phyloP scores from a whole-genome alignment of 129 eudicot genomes.

The sunflower (Helianthus annuus) region DNA sequence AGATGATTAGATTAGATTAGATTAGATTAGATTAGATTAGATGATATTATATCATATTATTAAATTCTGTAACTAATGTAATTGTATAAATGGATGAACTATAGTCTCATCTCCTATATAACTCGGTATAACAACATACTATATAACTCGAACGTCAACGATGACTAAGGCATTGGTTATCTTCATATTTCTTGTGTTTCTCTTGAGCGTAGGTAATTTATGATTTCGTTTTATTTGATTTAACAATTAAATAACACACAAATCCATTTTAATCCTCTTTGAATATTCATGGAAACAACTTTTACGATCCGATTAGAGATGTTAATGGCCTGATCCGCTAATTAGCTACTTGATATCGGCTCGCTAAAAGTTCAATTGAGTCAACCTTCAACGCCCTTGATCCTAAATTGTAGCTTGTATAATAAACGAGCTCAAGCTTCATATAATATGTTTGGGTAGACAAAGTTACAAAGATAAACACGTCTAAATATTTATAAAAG shows the following conservation, averaged over 20 bases:
- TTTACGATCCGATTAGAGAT: background rate
- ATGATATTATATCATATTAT: background rate
- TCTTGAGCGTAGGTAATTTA: background rate
- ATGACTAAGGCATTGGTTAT: background rate
- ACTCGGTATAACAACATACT: background rate
- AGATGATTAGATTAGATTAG: no score
- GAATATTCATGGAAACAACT: background rate
- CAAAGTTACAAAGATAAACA: no score
- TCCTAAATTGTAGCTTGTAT: no score
- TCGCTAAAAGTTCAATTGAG: no score
- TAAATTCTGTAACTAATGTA: background rate
- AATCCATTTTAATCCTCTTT: background rate
- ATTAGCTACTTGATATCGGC: background rate
- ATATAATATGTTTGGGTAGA: no score
- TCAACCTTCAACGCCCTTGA: no score
- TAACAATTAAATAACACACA: background rate
- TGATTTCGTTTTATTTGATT: background rate
- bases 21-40: no score
- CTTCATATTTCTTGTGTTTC: background rate
- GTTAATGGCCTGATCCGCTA: background rate
- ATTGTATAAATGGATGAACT: background rate
- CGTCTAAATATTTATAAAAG: no score
- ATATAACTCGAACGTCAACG: background rate
- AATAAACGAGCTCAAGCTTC: no score
- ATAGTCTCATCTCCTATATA: constrained; percentile 2